Conservation (phyloP, 768 basidiomycete species). For the Lenzites betulinus region DNA sequence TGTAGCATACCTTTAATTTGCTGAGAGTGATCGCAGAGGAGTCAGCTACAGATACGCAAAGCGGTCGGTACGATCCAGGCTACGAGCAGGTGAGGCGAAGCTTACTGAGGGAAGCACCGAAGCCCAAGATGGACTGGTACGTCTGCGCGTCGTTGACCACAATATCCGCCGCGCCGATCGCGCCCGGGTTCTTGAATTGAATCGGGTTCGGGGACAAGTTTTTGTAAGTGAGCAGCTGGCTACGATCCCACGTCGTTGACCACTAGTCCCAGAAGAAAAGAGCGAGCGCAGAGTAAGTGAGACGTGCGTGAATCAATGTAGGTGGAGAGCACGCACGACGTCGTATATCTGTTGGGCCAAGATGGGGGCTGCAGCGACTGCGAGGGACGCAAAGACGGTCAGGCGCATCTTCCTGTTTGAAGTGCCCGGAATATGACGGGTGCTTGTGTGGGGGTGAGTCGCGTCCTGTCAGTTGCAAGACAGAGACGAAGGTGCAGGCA, state of each 20-base stretch:
- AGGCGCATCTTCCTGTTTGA: constrained; percentile 10
- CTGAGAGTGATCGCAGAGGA: constrained; percentile 63
- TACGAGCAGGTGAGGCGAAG: neutral
- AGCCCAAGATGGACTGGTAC: constrained; percentile 66
- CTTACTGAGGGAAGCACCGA: constrained; percentile 67
- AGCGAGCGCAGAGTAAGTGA: neutral
- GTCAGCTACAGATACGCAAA: constrained; percentile 50
- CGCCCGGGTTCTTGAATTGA: constrained; percentile 56
- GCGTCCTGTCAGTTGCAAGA: neutral
- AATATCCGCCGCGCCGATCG: constrained; percentile 62
- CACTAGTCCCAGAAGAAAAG: constrained; percentile 25
- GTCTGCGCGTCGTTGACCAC: constrained; percentile 52
- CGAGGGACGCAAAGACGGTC: constrained; percentile 18
- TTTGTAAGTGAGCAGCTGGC: constrained; percentile 55
- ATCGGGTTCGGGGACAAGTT: constrained; percentile 48
- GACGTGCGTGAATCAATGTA: neutral
- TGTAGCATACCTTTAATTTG: constrained; percentile 57
- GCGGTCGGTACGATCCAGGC: constrained; percentile 7
- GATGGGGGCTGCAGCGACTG: constrained; percentile 26
- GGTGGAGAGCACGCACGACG: constrained; percentile 26
- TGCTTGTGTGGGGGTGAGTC: neutral
- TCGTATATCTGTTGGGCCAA: constrained; percentile 37
- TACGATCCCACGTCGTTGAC: constrained; percentile 39
- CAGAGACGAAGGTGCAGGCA: neutral
- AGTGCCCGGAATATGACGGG: neutral